Evolutionary conservation across 257 asterid species (phyloP).

Genomic region (Gentiana straminea): DNA sequence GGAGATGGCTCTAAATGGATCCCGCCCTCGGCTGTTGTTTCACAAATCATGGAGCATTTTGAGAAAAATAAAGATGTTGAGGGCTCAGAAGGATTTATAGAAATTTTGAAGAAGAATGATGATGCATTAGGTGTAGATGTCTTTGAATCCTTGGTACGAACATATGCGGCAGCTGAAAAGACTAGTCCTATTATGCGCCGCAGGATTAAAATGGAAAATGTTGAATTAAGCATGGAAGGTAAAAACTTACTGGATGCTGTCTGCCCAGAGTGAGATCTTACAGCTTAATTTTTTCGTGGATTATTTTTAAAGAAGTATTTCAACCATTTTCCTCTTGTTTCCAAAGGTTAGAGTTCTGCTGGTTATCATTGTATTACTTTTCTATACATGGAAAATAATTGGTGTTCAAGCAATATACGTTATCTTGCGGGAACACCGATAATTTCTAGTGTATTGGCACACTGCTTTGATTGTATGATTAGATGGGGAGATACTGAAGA

Average conservation of each 20-base stretch:
- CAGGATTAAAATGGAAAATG: conserved; percentile 78
- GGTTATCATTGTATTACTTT: too few species aligned
- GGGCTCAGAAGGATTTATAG: conserved; percentile 62
- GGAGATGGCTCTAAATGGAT: conserved; percentile 60
- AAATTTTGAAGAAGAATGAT: conserved; percentile 39
- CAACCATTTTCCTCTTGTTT: background rate
- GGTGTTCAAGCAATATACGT: too few species aligned
- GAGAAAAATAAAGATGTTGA: conserved; percentile 59
- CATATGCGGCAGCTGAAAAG: conserved; percentile 62
- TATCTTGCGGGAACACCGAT: too few species aligned
- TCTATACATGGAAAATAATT: background rate
- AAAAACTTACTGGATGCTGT: conserved; percentile 44
- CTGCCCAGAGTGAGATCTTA: conserved; percentile 34
- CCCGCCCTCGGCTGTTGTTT: conserved; percentile 35
- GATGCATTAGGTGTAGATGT: conserved; percentile 39
- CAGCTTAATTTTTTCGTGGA: conserved; percentile 1
- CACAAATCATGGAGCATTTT: conserved; percentile 46
- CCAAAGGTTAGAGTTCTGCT: background rate
- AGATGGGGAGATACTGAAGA: too few species aligned
- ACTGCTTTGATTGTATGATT: too few species aligned
- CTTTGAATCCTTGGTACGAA: conserved; percentile 59
- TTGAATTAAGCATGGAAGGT: conserved; percentile 67
- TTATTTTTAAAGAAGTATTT: background rate
- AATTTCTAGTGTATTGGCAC: too few species aligned
- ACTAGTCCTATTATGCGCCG: conserved; percentile 53